Base-by-base conservation (phyloP, 2,329 filamentous ascomycete species). In the Diaporthe australafricana region DNA sequence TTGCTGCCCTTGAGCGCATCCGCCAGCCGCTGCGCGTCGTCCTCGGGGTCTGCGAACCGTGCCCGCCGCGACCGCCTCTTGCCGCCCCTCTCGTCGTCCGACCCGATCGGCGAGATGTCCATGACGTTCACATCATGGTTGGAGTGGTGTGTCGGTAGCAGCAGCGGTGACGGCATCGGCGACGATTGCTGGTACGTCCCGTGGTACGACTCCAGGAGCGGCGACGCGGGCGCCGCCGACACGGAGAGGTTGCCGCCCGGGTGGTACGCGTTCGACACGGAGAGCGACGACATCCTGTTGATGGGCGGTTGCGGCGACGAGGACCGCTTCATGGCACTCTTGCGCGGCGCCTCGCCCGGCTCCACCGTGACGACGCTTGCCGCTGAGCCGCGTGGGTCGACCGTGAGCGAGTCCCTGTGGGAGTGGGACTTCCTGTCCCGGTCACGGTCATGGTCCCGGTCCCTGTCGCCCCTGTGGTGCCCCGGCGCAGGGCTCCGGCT, bases 161-260 rank as follows among this genome's bases (percentile, higher is more conserved):
- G 86, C 30, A 95, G 84, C 0, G 95, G 94, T 0, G 95, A 95
- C 0, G 95, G 95, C 94, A 98, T 98, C 0, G 96, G 95, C 0
- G 95, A 98, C 77, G 97, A 93, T 71, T 94, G 94, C 81, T 98
- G 96, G 77, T 97, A 98, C 0, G 95, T 98, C 48, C 96, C 96
- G 74, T 92, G 93, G 82, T 98, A 98, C 0, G 96, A 92, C 82
- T 98, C 96, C 2, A 98, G 89, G 63, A 98, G 86, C 0, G 96
- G 96, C 74, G 94, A 98, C 1, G 90, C 90, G 0, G 95, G 94
- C 1, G 94, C 88, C 27, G 84, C 83, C 2, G 88, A 83, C 32
- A 50, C 67, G n/a, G 67, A 69, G 1, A 90, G 74, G 65, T 77
- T 79, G 25, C 80, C 80, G 27, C 77, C 77, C 11, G 80, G 76